Evolutionary conservation across 129 eudicot species (phyloP), one percentile per base, ranked within the genome.

Genomic region (Escallonia rubra): DNA sequence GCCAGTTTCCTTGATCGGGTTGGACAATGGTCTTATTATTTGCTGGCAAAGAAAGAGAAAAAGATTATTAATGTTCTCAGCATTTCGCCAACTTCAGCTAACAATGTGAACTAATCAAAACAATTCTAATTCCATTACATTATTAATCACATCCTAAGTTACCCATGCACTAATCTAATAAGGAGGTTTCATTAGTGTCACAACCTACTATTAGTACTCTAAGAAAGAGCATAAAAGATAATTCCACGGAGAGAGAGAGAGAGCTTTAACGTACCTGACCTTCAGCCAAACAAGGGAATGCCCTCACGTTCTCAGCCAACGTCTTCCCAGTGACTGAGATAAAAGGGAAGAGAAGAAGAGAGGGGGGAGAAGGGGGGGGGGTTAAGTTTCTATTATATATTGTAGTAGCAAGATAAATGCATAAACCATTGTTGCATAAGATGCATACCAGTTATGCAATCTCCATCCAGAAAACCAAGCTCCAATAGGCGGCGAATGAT

Each of bases 1-100:
- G 57, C 93, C 99, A 0, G 97, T 86, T 83, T 89, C 86, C 79
- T 94, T 94, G 75, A 94, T 94, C 64, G 99, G 97, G 69, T 89
- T 83, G 52, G 95, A 51, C 76, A 87, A 64, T 16, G 96, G 89
- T 73, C 96, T 87, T 59, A 94, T 87, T 63, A 94, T 85, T 94
- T 94, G 92, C 99, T 94, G 89, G 34, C 40, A 79, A 65, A 53
- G 56, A 66, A 5, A 54, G 23, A 38, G 23, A 54, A 62, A 67
- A 3, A 3, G 9, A 49, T 7, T 40, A 71, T 48, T 40, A 43
- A 71, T 67, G 39, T 52, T 41, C 34, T 8, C n/a, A 15, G 42
- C 34, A 23, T 23, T 23, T 23, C 34, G 34, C 34, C 34, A 23
- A 23, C 1, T 23, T 23, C 34, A 23, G 34, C 34, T 23, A 23